Evolutionary conservation across 116 monocot genomes (phyloP), one percentile per base, ranked within the genome.

Genomic region (Papilionanthe hybrid): DNA sequence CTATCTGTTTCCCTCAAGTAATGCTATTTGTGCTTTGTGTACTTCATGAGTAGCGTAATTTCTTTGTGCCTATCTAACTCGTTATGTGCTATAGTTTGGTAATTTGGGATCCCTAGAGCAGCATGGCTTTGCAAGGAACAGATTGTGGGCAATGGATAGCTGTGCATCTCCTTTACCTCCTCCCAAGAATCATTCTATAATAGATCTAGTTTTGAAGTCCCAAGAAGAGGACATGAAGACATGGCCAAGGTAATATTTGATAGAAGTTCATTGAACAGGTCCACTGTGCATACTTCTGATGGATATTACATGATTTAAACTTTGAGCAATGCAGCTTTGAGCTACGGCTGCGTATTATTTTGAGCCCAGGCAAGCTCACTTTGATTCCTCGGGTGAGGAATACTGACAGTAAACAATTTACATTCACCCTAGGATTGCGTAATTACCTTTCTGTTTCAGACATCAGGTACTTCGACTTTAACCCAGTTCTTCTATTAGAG

Each of bases 1-100:
- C 89, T 42, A 86, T 93, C 58, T 91, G 86, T 82, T 93, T 93
- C 81, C 89, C 91, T 53, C 89, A 93, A 91, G 93, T 93, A 72
- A 7, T 76, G 37, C 7, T 77, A 30, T 43, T 47, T 27, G 44
- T 74, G 20, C 73, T 43, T 76, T 75, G 42, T 44, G 18, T 65
- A 44, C 41, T 42, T 71, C 58, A 10, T 48, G 72, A 28, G 57
- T 10, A 72, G 45, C 18, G 37, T 19, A 66, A 5, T 6, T 2
- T 20, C 55, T 42, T 29, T 12, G 9, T 12, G 44, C 41, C 30
- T 72, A 53, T 28, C 72, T 72, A 10, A 71, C 49, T 65, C 42
- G 72, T 67, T 7, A 10, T 78, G 9, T 74, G 19, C 75, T 83
- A 60, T 79, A 93, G 93, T 91, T 91, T 91, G 86, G 85, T 19